Base-by-base conservation (phyloP, 345 rosid species). In the Bruguiera gymnorhiza region DNA sequence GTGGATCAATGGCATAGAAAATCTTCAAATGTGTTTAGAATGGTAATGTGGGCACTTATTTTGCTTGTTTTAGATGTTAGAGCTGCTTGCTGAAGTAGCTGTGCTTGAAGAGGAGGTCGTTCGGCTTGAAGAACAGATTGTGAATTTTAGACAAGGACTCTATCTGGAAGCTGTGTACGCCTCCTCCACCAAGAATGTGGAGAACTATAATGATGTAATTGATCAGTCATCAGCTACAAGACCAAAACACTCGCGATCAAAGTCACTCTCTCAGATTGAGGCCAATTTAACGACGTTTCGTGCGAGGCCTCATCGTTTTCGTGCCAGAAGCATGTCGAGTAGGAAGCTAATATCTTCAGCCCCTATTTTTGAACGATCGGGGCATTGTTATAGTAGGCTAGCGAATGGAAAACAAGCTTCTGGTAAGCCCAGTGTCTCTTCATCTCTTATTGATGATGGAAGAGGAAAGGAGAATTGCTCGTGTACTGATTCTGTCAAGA, bases 91-190 rank as follows among this genome's bases (percentile, higher is more conserved):
- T 8, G 77, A 74, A 68, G 77, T 74, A 21, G 77, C 77, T 39
- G 69, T 74, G 13, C 57, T 74, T 62, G 77, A 74, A 60, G 77
- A 74, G 59, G 77, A 74, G 32, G 72, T 74, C 18, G 65, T 74
- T 46, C 64, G 77, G 20, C 77, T 74, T 7, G 77, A 74, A 31
- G 77, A 74, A 34, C 69, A 74, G 63, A 55, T 68, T 55, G 77
- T 74, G 39, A 68, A 68, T 68, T 74, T 74, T 34, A 68, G 77
- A 74, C 77, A 56, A 68, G 77, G 73, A 46, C 68, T 76, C 8
- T 94, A 89, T 76, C 88, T 87, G 71, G 96, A 94, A 83, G 96
- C 97, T 70, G 90, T 85, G 21, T 87, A 76, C 79, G 79, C 68
- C 46, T 88, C 96, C 27, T 86, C 91, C 4, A 87, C 83, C 81